Evolutionary conservation across 2,329 filamentous ascomycete species (phyloP), one percentile per base, ranked within the genome.

Genomic region (Ceratocystis cubensis): DNA sequence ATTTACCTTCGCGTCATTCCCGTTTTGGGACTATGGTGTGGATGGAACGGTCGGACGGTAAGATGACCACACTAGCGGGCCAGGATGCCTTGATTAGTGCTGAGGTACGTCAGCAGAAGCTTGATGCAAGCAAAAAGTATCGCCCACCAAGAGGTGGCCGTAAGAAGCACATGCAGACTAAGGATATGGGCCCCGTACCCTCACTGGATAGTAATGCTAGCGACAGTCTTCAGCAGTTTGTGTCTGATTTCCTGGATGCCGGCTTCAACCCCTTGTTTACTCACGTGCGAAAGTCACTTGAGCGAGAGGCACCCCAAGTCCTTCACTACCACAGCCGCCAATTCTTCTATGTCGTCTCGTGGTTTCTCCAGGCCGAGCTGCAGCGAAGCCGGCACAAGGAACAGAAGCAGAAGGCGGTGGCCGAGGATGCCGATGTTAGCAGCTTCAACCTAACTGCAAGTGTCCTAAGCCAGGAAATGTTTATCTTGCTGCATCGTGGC

Each of bases 1-100:
- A 86, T 72, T 89, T 88, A 2, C 89, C 92, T 0, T 92, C 91
- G 2, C 81, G 94, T 61, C 94, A 99, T 75, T 96, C 92, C 71
- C 84, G 94, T 44, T 99, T 97, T 72, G 94, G 94, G 2, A 96
- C 92, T 10, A 97, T 97, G 89, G 86, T 96, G 44, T 97, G 93
- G 92, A 85, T 99, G 46, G 91, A 96, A 77, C 82, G 92, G 66
- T 88, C 91, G 62, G 88, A 92, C 71, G 86, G 88, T 63, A 92
- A 92, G 72, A 84, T 94, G 71, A 88, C 89, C 0, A 91, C 92
- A 0, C 82, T 99, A 1, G 92, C 91, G 0, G 94, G 94, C 0
- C 93, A 97, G 73, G 88, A 91, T 71, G 89, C 89, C 3, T 82
- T 99, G 57, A 83, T 85, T 2, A 86, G 91, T 71, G 83, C 85